These are phyloP conservation scores for Allomyces javanicus DNA, from an alignment of 192 early-diverging fungal species.

Conservation along the genomic window DNA sequence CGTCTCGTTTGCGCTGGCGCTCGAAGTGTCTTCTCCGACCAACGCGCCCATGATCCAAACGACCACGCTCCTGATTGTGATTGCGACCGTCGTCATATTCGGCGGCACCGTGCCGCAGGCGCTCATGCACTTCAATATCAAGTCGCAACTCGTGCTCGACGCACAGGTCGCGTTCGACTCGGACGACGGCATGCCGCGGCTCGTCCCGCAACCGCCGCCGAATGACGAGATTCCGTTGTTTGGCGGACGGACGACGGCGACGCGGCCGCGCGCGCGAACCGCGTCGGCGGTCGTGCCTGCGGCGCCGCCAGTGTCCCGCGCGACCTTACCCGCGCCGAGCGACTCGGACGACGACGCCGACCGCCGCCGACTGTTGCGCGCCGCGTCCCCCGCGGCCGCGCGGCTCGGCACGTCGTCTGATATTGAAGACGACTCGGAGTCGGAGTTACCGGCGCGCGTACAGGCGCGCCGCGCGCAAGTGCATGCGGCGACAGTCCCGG, in stretches of 20 bases:
- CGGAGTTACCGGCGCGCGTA: too few relatives aligned
- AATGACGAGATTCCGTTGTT: not conserved
- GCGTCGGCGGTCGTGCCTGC: not conserved
- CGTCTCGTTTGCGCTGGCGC: conserved; percentile 85
- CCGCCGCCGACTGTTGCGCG: not conserved
- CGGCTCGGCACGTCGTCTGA: too few relatives aligned
- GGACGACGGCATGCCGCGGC: not conserved
- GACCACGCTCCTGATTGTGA: conserved; percentile 80
- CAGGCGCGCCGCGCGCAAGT: too few relatives aligned
- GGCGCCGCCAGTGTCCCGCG: not conserved
- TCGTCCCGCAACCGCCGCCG: not conserved
- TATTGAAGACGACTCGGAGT: too few relatives aligned
- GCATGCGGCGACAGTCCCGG: not conserved
- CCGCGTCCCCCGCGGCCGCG: not conserved
- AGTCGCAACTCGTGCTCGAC: not conserved
- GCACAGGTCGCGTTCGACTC: not conserved
- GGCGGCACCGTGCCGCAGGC: conserved; percentile 44
- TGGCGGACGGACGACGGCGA: not conserved
- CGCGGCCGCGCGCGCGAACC: not conserved
- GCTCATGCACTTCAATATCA: not conserved
- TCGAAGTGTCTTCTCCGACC: conserved; percentile 30
- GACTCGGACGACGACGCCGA: not conserved
- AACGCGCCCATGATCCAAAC: conserved; percentile 49
- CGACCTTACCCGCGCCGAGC: not conserved
- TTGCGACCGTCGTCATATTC: conserved; percentile 72